Base-by-base conservation (phyloP, 495 filamentous ascomycete genomes). In the Penicillium lagena region DNA sequence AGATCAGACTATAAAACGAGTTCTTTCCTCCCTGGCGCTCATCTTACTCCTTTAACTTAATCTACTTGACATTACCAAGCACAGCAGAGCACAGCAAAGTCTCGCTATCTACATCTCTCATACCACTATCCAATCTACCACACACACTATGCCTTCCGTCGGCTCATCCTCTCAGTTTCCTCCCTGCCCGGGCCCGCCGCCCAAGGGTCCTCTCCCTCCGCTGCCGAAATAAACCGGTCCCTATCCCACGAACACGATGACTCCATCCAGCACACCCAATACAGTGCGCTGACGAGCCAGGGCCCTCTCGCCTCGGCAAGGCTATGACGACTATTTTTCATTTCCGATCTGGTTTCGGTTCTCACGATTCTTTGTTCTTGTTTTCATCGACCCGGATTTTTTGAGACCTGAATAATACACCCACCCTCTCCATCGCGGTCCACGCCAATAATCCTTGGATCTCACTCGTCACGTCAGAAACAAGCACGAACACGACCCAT, bases 141-240 rank as follows among this genome's bases (percentile, higher is more conserved):
- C 42, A 31, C 33, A 35, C 40, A 46, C 43, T 51, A 83, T 85
- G 81, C 80, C 81, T 75, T 74, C 73, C 57, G 76, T 86, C 68
- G 79, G 83, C 41, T 79, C 80, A 56, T 75, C 80, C 51, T 61
- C 65, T 58, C 62, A 66, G 45, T 82, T 89, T 51, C 87, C 87
- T 75, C 87, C 87, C 53, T 89, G 85, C 79, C 87, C 87, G 4
- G 87, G 87, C 56, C 87, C 87, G 50, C 87, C 87, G 59, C 87
- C 87, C 32, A 87, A 81, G 69, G 79, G 87, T 47, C 87, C 87
- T 69, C 82, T 91, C 13, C 87, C 87, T 60, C 86, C 86, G 60
- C 77, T 89, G 32, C 86, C 86, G 57, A 86, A 86, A 73, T 79
- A 84, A 64, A 74, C 60, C 40, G 38, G 40, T 46, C 44, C 52